Percentiles rank a stretch among this genome's conserved stretches.
Conservation (phyloP, 116 monocot species). For the Phalaenopsis hybrid region DNA sequence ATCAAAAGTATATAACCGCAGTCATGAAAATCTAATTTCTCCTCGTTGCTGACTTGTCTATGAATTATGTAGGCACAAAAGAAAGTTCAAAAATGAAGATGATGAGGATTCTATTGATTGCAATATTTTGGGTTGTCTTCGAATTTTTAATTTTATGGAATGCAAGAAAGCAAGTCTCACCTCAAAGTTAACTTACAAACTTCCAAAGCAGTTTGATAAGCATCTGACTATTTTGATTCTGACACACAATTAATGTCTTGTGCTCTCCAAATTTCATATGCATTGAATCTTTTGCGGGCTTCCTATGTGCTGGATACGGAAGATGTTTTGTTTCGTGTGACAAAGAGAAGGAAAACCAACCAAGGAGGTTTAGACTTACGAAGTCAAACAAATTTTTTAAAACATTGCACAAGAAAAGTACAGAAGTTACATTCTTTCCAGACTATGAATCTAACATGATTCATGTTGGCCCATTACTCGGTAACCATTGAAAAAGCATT, state of each 20-base stretch:
- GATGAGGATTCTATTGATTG: neutral
- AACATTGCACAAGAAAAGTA: constrained; percentile 12
- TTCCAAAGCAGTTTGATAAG: neutral
- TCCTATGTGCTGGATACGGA: constrained; percentile 83
- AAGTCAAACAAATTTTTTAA: constrained; percentile 10
- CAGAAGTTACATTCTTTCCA: constrained; percentile 38
- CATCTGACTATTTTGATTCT: neutral
- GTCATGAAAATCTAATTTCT: neutral
- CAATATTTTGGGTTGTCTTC: constrained; percentile 25
- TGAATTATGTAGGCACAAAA: constrained; percentile 53
- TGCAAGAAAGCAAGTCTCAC: constrained; percentile 69
- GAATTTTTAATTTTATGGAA: constrained; percentile 70
- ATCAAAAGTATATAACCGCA: neutral
- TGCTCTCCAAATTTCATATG: no score
- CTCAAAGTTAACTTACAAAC: constrained; percentile 41
- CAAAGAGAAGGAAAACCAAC: constrained; percentile 36
- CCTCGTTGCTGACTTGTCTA: neutral
- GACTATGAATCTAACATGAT: constrained; percentile 17
- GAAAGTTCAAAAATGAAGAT: constrained; percentile 37
- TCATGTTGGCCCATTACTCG: neutral
- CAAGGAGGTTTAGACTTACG: constrained; percentile 11
- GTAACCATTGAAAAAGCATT: constrained; percentile 12
- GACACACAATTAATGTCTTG: no score
- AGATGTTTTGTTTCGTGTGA: constrained; percentile 50
- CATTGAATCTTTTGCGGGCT: constrained; percentile 23